Conservation (phyloP, 139 green algal genomes). For the Coelastrella sp. region DNA sequence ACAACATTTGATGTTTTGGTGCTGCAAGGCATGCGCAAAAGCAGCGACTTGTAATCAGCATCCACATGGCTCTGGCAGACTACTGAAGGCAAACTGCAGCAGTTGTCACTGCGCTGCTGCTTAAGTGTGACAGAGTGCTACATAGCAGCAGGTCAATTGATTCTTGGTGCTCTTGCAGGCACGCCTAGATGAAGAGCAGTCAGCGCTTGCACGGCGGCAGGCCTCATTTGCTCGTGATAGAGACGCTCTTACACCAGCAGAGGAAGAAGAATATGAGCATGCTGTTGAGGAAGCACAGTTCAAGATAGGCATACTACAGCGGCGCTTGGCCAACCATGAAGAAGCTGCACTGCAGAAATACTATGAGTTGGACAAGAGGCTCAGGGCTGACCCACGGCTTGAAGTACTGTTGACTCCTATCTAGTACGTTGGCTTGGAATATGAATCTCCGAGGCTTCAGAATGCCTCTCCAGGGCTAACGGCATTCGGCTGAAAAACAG, state of each 20-base stretch:
- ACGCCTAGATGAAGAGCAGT: conserved; percentile 84
- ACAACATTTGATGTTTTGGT: not conserved
- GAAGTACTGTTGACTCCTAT: conserved; percentile 51
- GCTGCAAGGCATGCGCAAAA: no score
- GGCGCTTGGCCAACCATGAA: conserved; percentile 85
- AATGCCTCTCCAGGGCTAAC: not conserved
- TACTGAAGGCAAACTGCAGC: no score
- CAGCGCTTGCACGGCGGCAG: conserved; percentile 76
- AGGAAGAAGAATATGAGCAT: conserved; percentile 88
- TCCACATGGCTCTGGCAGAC: no score
- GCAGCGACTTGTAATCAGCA: no score
- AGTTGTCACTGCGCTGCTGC: not conserved
- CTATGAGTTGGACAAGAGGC: conserved; percentile 84
- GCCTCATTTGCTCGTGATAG: conserved; percentile 84
- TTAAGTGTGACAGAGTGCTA: not conserved
- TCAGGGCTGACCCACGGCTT: conserved; percentile 78
- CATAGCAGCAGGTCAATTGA: not conserved
- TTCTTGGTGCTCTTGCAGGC: conserved; percentile 49
- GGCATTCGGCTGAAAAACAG: not conserved
- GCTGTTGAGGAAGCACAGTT: conserved; percentile 77
- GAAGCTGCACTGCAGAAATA: conserved; percentile 89
- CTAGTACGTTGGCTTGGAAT: not conserved
- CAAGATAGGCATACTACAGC: conserved; percentile 74
- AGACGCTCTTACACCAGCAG: conserved; percentile 77
- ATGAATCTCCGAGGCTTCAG: no score